phyloP scores from a whole-genome alignment of 1,284 basidiomycete genomes.

The Porodaedalea pini region DNA sequence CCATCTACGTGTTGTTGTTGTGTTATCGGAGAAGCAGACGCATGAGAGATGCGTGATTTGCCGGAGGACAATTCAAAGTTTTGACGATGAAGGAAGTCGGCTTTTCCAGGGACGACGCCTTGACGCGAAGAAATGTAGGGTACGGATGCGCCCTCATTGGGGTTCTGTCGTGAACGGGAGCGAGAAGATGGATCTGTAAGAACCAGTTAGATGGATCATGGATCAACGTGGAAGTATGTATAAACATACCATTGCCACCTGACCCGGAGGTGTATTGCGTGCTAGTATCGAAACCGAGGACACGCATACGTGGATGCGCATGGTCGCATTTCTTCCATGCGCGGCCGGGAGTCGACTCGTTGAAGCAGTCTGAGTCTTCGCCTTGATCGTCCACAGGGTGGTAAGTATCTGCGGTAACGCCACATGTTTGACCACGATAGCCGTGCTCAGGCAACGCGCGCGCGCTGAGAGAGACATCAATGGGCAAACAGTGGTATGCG shows the following conservation, averaged over 20 bases:
- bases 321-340: conserved; percentile 5
- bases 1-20: no score
- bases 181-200: no score
- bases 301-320: background rate
- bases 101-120: no score
- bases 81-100: no score
- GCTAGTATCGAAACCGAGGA: conserved; percentile 6
- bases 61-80: no score
- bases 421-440: conserved; percentile 22
- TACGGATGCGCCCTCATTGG: background rate
- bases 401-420: background rate
- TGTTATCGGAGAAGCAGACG: no score
- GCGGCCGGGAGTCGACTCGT: conserved; percentile 11
- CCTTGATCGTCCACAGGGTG: background rate
- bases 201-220: background rate
- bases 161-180: background rate
- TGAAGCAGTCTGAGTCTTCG: background rate
- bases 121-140: background rate
- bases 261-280: background rate
- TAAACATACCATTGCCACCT: background rate
- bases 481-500: conserved; percentile 27
- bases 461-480: conserved; percentile 24
- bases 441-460: conserved; percentile 27
- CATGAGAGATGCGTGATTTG: no score
- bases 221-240: background rate